Base-by-base conservation (phyloP, 2,329 filamentous ascomycete genomes). In the Aspergillus pseudoterreus region DNA sequence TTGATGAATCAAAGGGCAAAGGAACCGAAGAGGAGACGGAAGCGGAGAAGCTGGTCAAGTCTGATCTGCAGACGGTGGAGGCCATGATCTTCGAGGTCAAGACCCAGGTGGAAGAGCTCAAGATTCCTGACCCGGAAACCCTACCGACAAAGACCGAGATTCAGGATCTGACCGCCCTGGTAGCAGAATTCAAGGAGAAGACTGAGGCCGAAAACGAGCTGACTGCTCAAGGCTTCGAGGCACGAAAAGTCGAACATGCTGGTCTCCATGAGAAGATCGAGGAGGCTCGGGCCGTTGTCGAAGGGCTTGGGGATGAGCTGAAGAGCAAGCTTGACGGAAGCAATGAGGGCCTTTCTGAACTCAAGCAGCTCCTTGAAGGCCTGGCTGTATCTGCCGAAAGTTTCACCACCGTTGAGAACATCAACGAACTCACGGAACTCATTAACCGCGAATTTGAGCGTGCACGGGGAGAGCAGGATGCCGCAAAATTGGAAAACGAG, bases 371-470 rank as follows among this genome's bases (percentile, higher is more conserved):
- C 3, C 74, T 85, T 49, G 88, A 92, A 61, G 81, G 82, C 5
- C 75, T 96, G 2, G 82, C 89, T 52, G 86, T 88, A 33, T 72
- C 72, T 12, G 69, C 76, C 14, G 71, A 73, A 50, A 70, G 65
- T 36, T 75, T 75, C 52, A 72, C 70, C 30, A 77, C 75, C 0
- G 72, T 73, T 14, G 78, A 82, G n/a, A 86, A 85, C 56, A 74
- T 92, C 48, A 86, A 85, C 62, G 85, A 87, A 50, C 80, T 92
- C 68, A 82, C 85, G 38, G 85, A 89, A 49, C 82, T 84, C 2
- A 84, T 97, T 71, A 91, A 88, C 68, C 76, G 82, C 1, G 92
- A 96, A 66, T 96, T 97, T 54, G 91, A 96, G 63, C 88, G 92
- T 56, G 86, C 89, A 10, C 87, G 90, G 60, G 84, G 85, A 14